phyloP scores from a whole-genome alignment of 2,329 filamentous ascomycete genomes.

The Fusarium sp. region DNA sequence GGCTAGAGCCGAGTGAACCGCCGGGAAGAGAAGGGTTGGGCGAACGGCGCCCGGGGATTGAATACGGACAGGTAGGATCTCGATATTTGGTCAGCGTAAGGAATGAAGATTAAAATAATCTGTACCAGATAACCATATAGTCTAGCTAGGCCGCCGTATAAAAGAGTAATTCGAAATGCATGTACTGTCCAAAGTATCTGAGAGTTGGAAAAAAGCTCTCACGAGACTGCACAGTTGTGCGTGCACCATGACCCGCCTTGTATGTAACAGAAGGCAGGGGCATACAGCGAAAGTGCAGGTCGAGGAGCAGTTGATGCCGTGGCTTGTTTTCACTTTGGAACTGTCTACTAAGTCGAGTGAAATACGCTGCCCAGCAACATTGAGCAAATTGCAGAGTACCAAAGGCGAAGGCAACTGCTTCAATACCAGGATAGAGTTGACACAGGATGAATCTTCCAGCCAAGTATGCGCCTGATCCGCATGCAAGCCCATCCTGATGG shows the following conservation, averaged over 20 bases:
- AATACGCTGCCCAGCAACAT: slow-evolving; percentile 3
- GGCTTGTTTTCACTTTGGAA: slow-evolving; percentile 25
- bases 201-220: slow-evolving; percentile 9
- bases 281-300: slow-evolving; percentile 21
- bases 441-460: slow-evolving; percentile 35
- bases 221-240: slow-evolving; percentile 18
- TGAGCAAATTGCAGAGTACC: slow-evolving; percentile 4
- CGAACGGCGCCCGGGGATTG: slow-evolving; percentile 41
- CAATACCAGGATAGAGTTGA: slow-evolving; percentile 27
- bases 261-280: slow-evolving; percentile 45
- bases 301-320: slow-evolving; percentile 24
- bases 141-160: not conserved
- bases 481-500: slow-evolving; percentile 34
- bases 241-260: slow-evolving; percentile 38
- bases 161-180: slow-evolving; percentile 10
- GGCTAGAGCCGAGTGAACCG: slow-evolving; percentile 56
- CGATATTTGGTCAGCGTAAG: slow-evolving; percentile 43
- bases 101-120: slow-evolving; percentile 31
- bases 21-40: slow-evolving; percentile 49
- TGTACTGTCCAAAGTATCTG: slow-evolving; percentile 1
- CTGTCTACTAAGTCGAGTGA: slow-evolving; percentile 32
- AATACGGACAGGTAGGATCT: slow-evolving; percentile 43
- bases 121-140: slow-evolving; percentile 2
- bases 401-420: slow-evolving; percentile 2
- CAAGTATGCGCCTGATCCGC: slow-evolving; percentile 16